Evolutionary conservation across 2,329 filamentous ascomycete species (phyloP), one percentile per base, ranked within the genome.

Genomic region (Aspergillus sp.): DNA sequence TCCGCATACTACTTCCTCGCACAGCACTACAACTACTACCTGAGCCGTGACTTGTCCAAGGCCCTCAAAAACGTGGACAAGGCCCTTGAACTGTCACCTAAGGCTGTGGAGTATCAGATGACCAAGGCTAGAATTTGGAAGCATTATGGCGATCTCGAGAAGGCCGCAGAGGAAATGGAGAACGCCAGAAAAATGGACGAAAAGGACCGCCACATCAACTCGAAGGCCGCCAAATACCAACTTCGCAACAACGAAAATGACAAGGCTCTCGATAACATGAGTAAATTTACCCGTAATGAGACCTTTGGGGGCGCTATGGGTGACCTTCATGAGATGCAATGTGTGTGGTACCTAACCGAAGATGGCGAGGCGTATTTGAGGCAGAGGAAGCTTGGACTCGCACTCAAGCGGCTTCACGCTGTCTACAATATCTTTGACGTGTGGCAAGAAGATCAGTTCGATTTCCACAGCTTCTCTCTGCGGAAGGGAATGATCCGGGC

Each of bases 401-500:
- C 96, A 0, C 81, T 99, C 53, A 99, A 99, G 80, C 87, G 96
- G 49, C 93, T 97, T 75, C 90, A 93, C 63, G 83, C 90, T 20
- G 85, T 99, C 56, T 88, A 89, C 73, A 91, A 90, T 75, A 96
- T 99, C 64, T 99, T 99, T 68, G 93, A 98, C 64, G 87, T 91
- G 18, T 99, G 95, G 95, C 89, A 96, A 71, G 96, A 99, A 73
- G 95, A 99, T 67, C 95, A 99, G 70, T 97, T 98, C 68, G 95
- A 99, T 73, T 99, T 99, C 80, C 96, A 99, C 81, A 91, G 87
- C 72, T 99, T 99, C 76, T 97, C 92, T 18, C 80, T 99, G n/a
- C 84, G 95, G 18, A 99, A 98, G 76, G 96, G 96, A 13, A 93
- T 96, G 81, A 91, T 98, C 59, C 84, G 93, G 56, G 90, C 95